Percentiles rank a stretch among this genome's conserved stretches.
Evolutionary conservation across 805 yeast species (phyloP).

Genomic region (Ogataea trehaloabstinens): DNA sequence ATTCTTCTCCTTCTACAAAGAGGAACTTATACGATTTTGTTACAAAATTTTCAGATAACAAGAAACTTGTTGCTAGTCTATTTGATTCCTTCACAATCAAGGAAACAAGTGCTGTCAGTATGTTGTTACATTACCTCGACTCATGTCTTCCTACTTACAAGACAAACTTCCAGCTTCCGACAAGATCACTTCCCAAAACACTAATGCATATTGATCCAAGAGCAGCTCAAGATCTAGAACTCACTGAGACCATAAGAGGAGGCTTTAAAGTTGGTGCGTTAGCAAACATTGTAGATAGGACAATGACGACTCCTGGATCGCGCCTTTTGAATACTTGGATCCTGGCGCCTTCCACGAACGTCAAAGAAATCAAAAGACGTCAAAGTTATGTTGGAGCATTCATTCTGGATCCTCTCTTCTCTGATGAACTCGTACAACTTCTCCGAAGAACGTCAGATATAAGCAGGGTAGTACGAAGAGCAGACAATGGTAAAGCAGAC

Average conservation of each 20-base stretch:
- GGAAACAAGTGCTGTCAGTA: conserved; percentile 61
- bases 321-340: conserved; percentile 81
- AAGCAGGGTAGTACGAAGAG: conserved; percentile 56
- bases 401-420: conserved; percentile 26
- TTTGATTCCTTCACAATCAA: conserved; percentile 37
- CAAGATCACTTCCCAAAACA: conserved; percentile 47
- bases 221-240: conserved; percentile 73
- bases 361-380: conserved; percentile 53
- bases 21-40: conserved; percentile 37
- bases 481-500: conserved; percentile 40
- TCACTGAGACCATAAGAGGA: conserved; percentile 57
- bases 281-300: conserved; percentile 64
- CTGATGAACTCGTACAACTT: conserved; percentile 32
- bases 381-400: conserved; percentile 51
- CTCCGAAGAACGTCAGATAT: conserved; percentile 55
- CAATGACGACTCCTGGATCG: conserved; percentile 80
- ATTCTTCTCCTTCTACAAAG: conserved; percentile 39
- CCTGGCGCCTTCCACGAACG: conserved; percentile 69
- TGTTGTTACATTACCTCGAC: conserved; percentile 63
- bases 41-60: conserved; percentile 39
- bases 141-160: conserved; percentile 70
- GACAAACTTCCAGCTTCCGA: conserved; percentile 66
- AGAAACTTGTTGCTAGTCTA: conserved; percentile 21
- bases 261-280: conserved; percentile 66
- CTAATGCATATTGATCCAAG: conserved; percentile 78